These are phyloP conservation scores for Astrocystis sublimbata DNA, from an alignment of 495 filamentous ascomycete species.

Conservation along the genomic window DNA sequence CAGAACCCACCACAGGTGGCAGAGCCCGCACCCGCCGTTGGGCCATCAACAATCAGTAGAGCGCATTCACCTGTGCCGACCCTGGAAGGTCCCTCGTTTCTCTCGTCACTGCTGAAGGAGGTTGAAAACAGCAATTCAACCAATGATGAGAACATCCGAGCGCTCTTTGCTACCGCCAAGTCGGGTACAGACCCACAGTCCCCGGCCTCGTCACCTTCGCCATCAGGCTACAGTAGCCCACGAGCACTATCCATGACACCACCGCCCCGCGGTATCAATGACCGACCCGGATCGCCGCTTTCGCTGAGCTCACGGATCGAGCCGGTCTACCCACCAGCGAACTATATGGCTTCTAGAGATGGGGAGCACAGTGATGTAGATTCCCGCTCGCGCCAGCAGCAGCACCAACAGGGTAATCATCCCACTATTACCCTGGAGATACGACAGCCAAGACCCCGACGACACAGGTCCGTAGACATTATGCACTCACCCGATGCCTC, in stretches of 20 bases:
- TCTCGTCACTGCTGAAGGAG: slow-evolving; percentile 81
- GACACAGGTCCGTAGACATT: slow-evolving; percentile 31
- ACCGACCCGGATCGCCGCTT: slow-evolving; percentile 65
- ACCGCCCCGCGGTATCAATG: slow-evolving; percentile 59
- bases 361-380: slow-evolving; percentile 51
- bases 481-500: slow-evolving; percentile 57
- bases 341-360: slow-evolving; percentile 59
- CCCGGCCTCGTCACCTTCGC: slow-evolving; percentile 69
- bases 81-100: slow-evolving; percentile 59
- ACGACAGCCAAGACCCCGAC: slow-evolving; percentile 53
- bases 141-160: slow-evolving; percentile 55
- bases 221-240: slow-evolving; percentile 68
- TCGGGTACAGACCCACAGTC: slow-evolving; percentile 61
- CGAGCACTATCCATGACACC: slow-evolving; percentile 71
- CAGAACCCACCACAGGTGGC: slow-evolving; percentile 43
- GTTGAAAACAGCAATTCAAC: slow-evolving; percentile 69
- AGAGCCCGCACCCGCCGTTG: slow-evolving; percentile 36
- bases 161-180: slow-evolving; percentile 47
- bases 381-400: slow-evolving; percentile 28
- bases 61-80: slow-evolving; percentile 29
- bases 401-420: slow-evolving; percentile 12
- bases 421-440: slow-evolving; percentile 36
- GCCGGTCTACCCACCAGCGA: slow-evolving; percentile 60
- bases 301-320: slow-evolving; percentile 67
- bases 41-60: slow-evolving; percentile 34